phyloP scores from a whole-genome alignment of 441 rosid genomes.

The Codiaeum variegatum region DNA sequence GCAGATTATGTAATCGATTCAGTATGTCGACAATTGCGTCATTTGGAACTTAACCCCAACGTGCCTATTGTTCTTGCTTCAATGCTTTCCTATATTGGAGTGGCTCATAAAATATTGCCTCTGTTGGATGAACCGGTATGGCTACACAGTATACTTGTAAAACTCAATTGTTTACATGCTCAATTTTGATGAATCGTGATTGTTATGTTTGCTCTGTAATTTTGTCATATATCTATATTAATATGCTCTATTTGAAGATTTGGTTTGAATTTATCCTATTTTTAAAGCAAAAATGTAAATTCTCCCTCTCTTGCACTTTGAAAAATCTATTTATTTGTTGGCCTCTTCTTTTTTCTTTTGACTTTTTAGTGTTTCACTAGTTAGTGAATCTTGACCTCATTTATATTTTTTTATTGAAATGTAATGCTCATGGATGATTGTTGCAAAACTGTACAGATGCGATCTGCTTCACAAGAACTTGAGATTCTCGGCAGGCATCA shows the following conservation, averaged over 20 bases:
- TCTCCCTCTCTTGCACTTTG: neutral
- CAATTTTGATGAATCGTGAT: neutral
- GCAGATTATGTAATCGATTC: conserved; percentile 92
- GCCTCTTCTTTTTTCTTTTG: neutral
- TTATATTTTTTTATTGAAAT: neutral
- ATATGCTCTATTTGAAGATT: conserved; percentile 2
- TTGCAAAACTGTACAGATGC: conserved; percentile 59
- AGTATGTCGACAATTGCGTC: conserved; percentile 82
- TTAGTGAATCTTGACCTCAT: neutral
- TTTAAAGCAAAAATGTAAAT: neutral
- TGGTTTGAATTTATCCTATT: neutral
- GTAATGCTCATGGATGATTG: conserved; percentile 8
- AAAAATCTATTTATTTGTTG: neutral
- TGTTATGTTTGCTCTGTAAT: neutral
- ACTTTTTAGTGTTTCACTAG: neutral
- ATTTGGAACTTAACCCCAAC: conserved; percentile 83
- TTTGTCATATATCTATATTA: neutral
- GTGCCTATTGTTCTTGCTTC: conserved; percentile 95
- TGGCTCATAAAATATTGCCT: conserved; percentile 74
- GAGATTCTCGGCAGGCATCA: conserved; percentile 93
- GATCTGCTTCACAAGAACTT: conserved; percentile 69
- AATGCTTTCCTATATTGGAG: conserved; percentile 91
- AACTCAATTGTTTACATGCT: conserved; percentile 1
- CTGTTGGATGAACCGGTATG: conserved; percentile 91
- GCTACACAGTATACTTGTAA: conserved; percentile 11